Conservation (phyloP, 139 green algal genomes). For the Edaphochlamys debaryana region DNA sequence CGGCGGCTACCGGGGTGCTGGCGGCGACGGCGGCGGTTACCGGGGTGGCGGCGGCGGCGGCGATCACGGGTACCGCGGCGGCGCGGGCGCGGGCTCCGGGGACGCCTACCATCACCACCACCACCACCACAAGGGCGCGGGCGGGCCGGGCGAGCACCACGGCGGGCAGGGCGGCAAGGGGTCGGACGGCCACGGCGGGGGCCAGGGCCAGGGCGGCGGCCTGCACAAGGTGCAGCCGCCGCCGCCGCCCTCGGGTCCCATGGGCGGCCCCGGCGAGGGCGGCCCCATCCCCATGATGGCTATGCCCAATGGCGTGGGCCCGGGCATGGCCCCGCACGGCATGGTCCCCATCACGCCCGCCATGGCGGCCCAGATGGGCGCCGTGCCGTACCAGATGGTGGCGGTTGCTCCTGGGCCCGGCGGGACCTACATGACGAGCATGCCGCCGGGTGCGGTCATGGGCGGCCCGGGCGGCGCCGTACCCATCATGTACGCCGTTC, state of each 20-base stretch:
- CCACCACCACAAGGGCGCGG: conserved; percentile 12
- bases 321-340: neutral
- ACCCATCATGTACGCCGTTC: conserved; percentile 29
- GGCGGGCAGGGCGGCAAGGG: neutral
- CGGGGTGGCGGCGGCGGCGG: neutral
- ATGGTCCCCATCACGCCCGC: conserved; percentile 7
- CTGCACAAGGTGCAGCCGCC: conserved; percentile 37
- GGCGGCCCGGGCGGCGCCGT: neutral
- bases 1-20: neutral
- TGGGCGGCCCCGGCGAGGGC: neutral
- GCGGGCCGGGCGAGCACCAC: conserved; percentile 11
- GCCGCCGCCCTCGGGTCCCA: conserved; percentile 22
- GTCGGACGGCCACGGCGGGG: neutral
- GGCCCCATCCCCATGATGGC: neutral
- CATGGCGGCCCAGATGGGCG: neutral
- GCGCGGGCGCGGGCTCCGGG: neutral
- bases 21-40: neutral
- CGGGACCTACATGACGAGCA: conserved; percentile 25
- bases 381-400: conserved; percentile 1
- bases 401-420: neutral
- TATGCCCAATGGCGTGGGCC: neutral
- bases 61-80: neutral
- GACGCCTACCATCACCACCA: conserved; percentile 30
- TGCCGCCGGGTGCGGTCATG: conserved; percentile 16
- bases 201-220: neutral